A percentile compares a stretch with the other conserved stretches of the same genome.
These are phyloP conservation scores for Phytophthora vignae DNA, from an alignment of 352 stramenopile genomes.

Conservation along the genomic window DNA sequence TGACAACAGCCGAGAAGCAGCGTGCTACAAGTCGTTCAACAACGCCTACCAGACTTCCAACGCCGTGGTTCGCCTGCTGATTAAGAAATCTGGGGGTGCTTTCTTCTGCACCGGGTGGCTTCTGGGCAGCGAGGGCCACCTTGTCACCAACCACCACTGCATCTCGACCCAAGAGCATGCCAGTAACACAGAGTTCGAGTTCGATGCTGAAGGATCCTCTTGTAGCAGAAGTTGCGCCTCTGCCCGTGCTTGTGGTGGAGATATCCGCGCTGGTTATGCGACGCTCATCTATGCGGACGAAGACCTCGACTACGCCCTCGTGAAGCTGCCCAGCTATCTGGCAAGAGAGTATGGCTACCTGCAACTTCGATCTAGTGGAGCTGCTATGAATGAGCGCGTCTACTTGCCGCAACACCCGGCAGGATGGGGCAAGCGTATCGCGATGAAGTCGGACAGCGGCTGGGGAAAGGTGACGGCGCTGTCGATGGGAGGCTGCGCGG, in stretches of 20 bases:
- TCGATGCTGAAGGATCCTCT: slow-evolving; percentile 47
- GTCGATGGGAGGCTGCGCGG: slow-evolving; percentile 46
- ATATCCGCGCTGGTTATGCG: slow-evolving; percentile 33
- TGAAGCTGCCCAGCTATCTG: slow-evolving; percentile 63
- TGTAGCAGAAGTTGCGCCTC: slow-evolving; percentile 48
- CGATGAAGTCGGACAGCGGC: slow-evolving; percentile 52
- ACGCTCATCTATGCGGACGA: slow-evolving; percentile 48
- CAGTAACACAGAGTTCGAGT: slow-evolving; percentile 70
- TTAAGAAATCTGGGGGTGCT: slow-evolving; percentile 56
- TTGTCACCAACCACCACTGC: slow-evolving; percentile 86
- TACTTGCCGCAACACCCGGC: slow-evolving; percentile 70
- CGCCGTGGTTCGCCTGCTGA: slow-evolving; percentile 63
- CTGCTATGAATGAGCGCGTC: slow-evolving; percentile 51
- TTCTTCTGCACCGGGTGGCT: slow-evolving; percentile 84
- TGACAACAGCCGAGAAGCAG: slow-evolving; percentile 63
- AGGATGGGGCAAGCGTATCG: slow-evolving; percentile 76
- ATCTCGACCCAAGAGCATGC: slow-evolving; percentile 56
- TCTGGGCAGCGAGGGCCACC: slow-evolving; percentile 72
- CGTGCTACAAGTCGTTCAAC: slow-evolving; percentile 45
- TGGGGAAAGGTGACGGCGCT: slow-evolving; percentile 57
- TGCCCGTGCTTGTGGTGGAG: slow-evolving; percentile 47
- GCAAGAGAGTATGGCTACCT: slow-evolving; percentile 62
- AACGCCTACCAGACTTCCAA: slow-evolving; percentile 32
- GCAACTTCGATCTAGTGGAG: slow-evolving; percentile 50
- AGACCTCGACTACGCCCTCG: slow-evolving; percentile 67